These are phyloP conservation scores for Camillea tinctor DNA, from an alignment of 2,329 filamentous ascomycete species.

Conservation along the genomic window DNA sequence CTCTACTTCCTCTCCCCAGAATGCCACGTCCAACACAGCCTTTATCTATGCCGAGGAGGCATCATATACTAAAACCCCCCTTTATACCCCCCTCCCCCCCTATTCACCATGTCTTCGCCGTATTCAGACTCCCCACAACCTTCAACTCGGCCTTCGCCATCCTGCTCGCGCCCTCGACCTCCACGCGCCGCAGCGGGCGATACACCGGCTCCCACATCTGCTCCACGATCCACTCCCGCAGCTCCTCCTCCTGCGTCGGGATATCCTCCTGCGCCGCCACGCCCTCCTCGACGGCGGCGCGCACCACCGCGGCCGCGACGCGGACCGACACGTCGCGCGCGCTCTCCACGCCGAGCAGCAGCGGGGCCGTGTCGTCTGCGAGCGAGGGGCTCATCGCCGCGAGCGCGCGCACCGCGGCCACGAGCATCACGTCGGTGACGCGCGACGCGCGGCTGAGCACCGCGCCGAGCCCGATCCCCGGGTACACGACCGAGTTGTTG, in stretches of 20 bases:
- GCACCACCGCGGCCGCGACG: slow-evolving; percentile 75
- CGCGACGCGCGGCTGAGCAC: slow-evolving; percentile 67
- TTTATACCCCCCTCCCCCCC: too few relatives aligned
- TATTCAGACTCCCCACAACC: slow-evolving; percentile 40
- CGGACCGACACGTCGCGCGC: slow-evolving; percentile 75
- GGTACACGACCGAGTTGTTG: slow-evolving; percentile 85
- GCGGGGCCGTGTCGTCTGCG: slow-evolving; percentile 57
- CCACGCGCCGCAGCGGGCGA: slow-evolving; percentile 59
- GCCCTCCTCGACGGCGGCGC: slow-evolving; percentile 66
- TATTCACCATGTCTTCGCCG: slow-evolving; percentile 1
- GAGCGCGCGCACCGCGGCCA: slow-evolving; percentile 73
- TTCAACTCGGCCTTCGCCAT: slow-evolving; percentile 60
- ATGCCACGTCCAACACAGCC: too few relatives aligned
- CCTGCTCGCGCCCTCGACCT: slow-evolving; percentile 50
- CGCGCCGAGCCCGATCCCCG: slow-evolving; percentile 78
- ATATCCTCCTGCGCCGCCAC: slow-evolving; percentile 65
- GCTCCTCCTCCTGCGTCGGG: slow-evolving; percentile 51
- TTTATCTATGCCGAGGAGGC: too few relatives aligned
- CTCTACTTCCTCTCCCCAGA: too few relatives aligned
- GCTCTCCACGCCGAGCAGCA: slow-evolving; percentile 73
- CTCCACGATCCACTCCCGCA: slow-evolving; percentile 71
- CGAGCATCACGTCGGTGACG: slow-evolving; percentile 76
- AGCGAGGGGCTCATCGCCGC: slow-evolving; percentile 70
- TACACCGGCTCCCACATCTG: slow-evolving; percentile 81
- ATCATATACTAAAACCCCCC: too few relatives aligned